phyloP scores from a whole-genome alignment of 192 early-diverging fungal genomes.

The Coemansia sp. region DNA sequence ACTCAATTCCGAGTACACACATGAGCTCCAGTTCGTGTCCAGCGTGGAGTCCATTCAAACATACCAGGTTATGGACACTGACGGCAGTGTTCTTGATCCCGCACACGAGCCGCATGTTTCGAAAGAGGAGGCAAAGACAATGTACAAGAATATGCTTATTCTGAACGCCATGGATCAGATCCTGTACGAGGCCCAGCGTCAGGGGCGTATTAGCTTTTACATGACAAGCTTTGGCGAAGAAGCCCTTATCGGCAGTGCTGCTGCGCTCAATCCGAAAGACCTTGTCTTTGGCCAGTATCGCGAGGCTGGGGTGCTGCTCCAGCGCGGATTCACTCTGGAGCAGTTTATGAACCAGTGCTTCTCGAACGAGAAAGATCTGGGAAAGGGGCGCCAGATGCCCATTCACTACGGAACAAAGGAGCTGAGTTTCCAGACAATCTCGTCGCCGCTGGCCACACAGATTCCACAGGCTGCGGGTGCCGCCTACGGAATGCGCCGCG shows the following conservation, averaged over 20 bases:
- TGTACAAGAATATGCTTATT: slow-evolving; percentile 90
- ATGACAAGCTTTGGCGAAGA: slow-evolving; percentile 99
- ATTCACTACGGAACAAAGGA: slow-evolving; percentile 90
- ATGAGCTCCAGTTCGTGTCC: slow-evolving; percentile 64
- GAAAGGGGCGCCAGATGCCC: slow-evolving; percentile 99
- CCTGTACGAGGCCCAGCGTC: slow-evolving; percentile 96
- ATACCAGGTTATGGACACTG: slow-evolving; percentile 90
- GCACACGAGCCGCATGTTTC: slow-evolving; percentile 67
- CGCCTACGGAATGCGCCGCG: slow-evolving; percentile 89
- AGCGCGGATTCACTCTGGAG: slow-evolving; percentile 92
- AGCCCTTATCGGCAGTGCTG: slow-evolving; percentile 88
- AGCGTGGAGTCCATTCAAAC: slow-evolving; percentile 76
- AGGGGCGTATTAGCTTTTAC: slow-evolving; percentile 97
- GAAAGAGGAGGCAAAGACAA: slow-evolving; percentile 71
- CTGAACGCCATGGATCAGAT: slow-evolving; percentile 93
- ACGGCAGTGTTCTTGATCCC: slow-evolving; percentile 74
- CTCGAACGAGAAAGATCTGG: slow-evolving; percentile 81
- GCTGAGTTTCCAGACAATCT: slow-evolving; percentile 93
- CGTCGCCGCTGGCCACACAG: slow-evolving; percentile 94
- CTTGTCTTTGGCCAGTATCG: slow-evolving; percentile 98
- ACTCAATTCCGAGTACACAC: slow-evolving; percentile 62
- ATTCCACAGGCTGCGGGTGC: slow-evolving; percentile 97
- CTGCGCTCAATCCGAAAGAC: slow-evolving; percentile 81
- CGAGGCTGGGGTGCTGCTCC: slow-evolving; percentile 90
- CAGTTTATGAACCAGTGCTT: slow-evolving; percentile 98